Base-by-base conservation (phyloP, 1,139 yeast genomes). In the Debaryomyces udenii region DNA sequence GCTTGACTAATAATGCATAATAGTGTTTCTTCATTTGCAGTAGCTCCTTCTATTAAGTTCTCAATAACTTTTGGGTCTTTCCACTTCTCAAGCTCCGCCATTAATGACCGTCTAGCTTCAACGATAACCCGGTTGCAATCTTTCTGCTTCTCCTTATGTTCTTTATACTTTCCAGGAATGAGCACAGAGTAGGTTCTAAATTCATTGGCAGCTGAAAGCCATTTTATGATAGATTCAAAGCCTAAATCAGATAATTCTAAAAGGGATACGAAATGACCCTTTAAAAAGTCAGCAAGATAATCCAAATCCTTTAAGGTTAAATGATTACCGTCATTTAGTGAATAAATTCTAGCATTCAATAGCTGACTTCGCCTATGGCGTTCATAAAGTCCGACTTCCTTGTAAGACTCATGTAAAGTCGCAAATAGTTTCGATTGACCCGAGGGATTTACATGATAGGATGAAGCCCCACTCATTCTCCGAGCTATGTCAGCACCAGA, bases 371-470 rank as follows among this genome's bases (percentile, higher is more conserved):
- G 46, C 38, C 50, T 53, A 23, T 45, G 44, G 27, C 55, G 52
- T 44, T 67, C 72, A 44, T 50, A 64, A 23, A 55, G 54, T 1
- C 70, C 71, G 3, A 66, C 72, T 9, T 59, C 57, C 20, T 55
- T 59, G 45, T 67, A 67, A 0, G 61, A 52, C 29, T 63, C 65
- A 29, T 61, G 56, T 30, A 66, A 55, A 5, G 66, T 54, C n/a
- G 65, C 47, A 34, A 53, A 47, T 24, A 59, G 45, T 37, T 57
- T 57, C 15, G 50, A 47, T 27, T 60, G 62, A 22, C 58, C 57
- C 3, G 45, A 45, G 9, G 50, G 16, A 9, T 34, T 34, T 10
- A 11, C 29, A 9, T 18, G 39, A 5, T 53, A 44, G 3, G 47
- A 51, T 0, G 56, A 50, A 3, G 43, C 43, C 10, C 56, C 48